Percentiles rank a stretch among this genome's conserved stretches.
Conservation (phyloP, 495 filamentous ascomycete species). For the Annulohypoxylon nitens region DNA sequence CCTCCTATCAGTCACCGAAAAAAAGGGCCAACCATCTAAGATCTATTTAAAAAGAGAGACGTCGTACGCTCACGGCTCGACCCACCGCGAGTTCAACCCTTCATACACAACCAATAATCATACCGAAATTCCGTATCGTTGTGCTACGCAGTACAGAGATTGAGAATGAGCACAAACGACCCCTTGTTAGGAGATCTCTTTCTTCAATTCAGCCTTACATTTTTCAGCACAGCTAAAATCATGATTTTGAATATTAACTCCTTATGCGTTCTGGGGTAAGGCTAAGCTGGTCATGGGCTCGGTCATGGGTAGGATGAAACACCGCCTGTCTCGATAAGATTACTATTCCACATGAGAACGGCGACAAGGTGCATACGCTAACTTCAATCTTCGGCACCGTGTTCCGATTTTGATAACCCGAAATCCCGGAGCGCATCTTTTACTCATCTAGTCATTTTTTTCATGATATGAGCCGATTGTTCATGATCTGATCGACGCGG, state of each 20-base stretch:
- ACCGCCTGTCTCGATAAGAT: conserved; percentile 45
- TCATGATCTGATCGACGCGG: conserved; percentile 16
- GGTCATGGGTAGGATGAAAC: conserved; percentile 42
- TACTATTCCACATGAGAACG: conserved; percentile 32
- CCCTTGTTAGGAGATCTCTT: conserved; percentile 5
- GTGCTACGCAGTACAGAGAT: neutral
- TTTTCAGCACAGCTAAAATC: conserved; percentile 21
- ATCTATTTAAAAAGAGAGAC: conserved; percentile 8
- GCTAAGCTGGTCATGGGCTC: conserved; percentile 2
- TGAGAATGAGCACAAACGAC: conserved; percentile 17
- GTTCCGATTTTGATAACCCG: conserved; percentile 12
- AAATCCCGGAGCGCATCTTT: neutral
- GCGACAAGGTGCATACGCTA: conserved; percentile 9
- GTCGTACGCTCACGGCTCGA: neutral
- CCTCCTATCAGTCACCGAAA: conserved; percentile 40
- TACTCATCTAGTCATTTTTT: neutral
- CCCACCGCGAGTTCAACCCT: neutral
- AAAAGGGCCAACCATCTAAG: conserved; percentile 16
- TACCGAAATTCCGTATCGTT: neutral
- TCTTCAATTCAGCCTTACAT: conserved; percentile 30
- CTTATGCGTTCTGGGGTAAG: conserved; percentile 30
- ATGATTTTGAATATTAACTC: conserved; percentile 4
- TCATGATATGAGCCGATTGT: neutral
- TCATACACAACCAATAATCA: neutral
- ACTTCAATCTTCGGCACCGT: conserved; percentile 22